Base-by-base conservation (phyloP, 768 basidiomycete species). In the Termitomyces sp. region DNA sequence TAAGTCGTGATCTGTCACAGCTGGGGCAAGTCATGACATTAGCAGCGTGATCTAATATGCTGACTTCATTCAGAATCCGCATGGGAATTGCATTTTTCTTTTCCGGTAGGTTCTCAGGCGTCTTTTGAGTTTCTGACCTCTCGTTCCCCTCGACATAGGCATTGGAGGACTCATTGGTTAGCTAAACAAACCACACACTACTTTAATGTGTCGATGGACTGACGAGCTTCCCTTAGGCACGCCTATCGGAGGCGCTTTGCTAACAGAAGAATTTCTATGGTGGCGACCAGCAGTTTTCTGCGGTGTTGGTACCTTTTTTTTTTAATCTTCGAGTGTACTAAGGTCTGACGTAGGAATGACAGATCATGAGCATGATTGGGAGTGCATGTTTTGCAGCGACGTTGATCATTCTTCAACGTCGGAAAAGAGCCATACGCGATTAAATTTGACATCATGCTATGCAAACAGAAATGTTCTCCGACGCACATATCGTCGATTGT, bases 281-380 rank as follows among this genome's bases (percentile, higher is more conserved):
- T 53, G 57, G 57, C 12, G 43, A 32, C 51, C 57, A 5, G 51
- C 44, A 16, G 51, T 58, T n/a, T 58, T 53, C 7, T 52, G 50
- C 26, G 43, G 42, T 16, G 57, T 53, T 24, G 0, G 55, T 46
- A 37, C 5, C n/a, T 1, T 37, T 36, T 27, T 8, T 1, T 37
- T 36, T 27, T 8, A 8, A 34, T 10, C 34, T 10, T 36, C 18
- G 5, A n/a, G 1, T 9, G 14, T 16, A 16, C 14, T 5, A 7
- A 27, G 13, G 5, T 27, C 4, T 12, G 6, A 46, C 1, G 7
- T 9, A 36, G 20, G 5, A 2, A 18, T 29, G 18, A 26, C 24
- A 16, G 34, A 46, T 46, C 44, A 55, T 34, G 12, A 47, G 44
- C 18, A 18, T 46, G 22, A 44, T 26, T 13, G 44, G 54, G 13